phyloP scores from a whole-genome alignment of 1,284 basidiomycete species.

The Cutaneotrichosporon sp. region DNA sequence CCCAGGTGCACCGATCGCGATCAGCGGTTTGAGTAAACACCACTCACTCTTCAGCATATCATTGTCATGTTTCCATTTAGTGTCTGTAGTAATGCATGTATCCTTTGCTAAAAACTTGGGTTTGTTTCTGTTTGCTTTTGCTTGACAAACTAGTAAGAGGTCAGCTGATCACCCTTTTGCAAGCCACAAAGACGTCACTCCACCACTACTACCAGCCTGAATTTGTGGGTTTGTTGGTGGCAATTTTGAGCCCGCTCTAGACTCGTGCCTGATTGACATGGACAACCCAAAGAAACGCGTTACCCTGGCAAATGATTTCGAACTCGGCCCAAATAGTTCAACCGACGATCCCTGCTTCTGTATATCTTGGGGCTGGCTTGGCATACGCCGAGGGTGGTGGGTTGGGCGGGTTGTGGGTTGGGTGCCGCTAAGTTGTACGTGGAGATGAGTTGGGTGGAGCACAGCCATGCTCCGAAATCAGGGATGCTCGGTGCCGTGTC shows the following conservation, averaged over 20 bases:
- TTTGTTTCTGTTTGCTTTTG: neutral
- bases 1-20: neutral
- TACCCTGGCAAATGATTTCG: too few relatives aligned
- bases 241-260: neutral
- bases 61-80: neutral
- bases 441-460: too few relatives aligned
- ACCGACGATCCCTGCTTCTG: too few relatives aligned
- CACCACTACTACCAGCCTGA: neutral
- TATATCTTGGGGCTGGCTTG: too few relatives aligned
- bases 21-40: neutral
- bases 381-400: too few relatives aligned
- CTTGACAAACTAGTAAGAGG: too few relatives aligned
- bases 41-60: neutral
- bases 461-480: too few relatives aligned
- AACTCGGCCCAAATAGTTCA: too few relatives aligned
- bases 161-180: neutral
- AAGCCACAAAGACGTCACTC: neutral
- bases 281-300: too few relatives aligned
- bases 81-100: constrained; percentile 15
- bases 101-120: neutral
- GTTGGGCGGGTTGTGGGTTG: too few relatives aligned
- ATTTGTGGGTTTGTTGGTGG: neutral
- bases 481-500: too few relatives aligned
- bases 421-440: too few relatives aligned
- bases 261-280: neutral